Conservation (phyloP, 176 grass and related monocot genomes). For the Eremochloa ophiuroides region DNA sequence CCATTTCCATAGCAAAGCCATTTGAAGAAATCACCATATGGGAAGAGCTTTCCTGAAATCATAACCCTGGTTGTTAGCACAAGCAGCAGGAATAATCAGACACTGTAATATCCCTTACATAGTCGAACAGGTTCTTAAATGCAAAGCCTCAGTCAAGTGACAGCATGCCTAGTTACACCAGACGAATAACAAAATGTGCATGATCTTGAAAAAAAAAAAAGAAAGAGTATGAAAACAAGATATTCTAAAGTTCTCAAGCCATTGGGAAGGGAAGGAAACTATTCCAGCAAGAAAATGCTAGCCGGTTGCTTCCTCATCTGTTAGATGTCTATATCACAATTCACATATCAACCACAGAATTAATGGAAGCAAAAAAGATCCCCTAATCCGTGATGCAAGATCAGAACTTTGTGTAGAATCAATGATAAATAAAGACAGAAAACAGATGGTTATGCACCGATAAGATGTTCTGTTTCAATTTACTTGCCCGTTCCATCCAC, state of each 20-base stretch:
- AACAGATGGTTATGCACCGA: not conserved
- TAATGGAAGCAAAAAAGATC: not conserved
- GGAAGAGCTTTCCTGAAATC: constrained; percentile 80
- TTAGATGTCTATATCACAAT: not conserved
- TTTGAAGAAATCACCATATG: constrained; percentile 69
- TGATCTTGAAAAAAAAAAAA: not conserved
- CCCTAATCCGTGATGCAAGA: not conserved
- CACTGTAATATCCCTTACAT: not conserved
- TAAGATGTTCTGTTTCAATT: not conserved
- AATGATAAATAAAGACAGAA: not conserved
- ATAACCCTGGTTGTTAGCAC: not conserved
- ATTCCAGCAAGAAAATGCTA: not conserved
- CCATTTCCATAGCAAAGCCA: constrained; percentile 98
- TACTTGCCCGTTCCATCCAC: not conserved
- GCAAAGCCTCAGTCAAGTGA: not conserved
- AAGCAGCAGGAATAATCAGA: not conserved
- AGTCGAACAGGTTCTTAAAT: not conserved
- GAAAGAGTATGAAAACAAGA: not conserved
- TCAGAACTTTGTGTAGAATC: not conserved
- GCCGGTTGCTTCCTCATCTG: not conserved
- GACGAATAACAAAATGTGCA: not conserved
- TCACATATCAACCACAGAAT: not conserved
- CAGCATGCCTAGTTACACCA: not conserved
- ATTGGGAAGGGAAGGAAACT: not conserved
- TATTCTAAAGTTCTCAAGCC: not conserved